phyloP scores from a whole-genome alignment of 2,329 filamentous ascomycete species.

The Xylaria polymorpha region DNA sequence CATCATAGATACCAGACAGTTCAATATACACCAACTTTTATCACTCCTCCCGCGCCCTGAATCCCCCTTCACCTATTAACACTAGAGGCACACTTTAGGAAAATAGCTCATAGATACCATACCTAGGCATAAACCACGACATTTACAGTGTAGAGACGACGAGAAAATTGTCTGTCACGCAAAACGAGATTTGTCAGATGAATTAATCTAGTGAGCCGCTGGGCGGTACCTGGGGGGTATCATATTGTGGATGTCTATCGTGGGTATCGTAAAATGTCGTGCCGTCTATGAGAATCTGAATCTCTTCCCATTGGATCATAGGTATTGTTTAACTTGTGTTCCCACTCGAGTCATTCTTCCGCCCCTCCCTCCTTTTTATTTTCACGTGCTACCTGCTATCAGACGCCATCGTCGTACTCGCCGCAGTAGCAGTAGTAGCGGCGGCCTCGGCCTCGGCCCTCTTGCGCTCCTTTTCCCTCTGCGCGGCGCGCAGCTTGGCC shows the following conservation, averaged over 20 bases:
- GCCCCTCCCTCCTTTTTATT: background rate
- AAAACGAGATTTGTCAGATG: background rate
- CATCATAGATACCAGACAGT: background rate
- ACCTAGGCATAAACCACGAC: background rate
- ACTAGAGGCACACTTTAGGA: background rate
- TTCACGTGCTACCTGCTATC: background rate
- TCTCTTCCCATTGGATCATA: background rate
- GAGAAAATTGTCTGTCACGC: background rate
- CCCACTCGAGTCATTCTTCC: background rate
- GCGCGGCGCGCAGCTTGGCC: constrained; percentile 67
- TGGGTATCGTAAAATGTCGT: constrained; percentile 28
- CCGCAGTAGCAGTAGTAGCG: constrained; percentile 29
- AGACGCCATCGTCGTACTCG: constrained; percentile 6
- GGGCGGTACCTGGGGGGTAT: constrained; percentile 26
- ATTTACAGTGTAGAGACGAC: background rate
- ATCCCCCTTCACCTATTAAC: background rate
- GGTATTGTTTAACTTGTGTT: background rate
- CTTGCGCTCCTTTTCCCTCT: constrained; percentile 65
- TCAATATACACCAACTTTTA: constrained; percentile 3
- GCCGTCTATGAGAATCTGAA: constrained; percentile 4
- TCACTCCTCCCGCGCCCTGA: background rate
- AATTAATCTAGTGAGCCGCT: background rate
- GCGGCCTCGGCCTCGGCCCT: constrained; percentile 58
- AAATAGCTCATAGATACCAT: background rate
- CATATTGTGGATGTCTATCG: constrained; percentile 25